phyloP scores from a whole-genome alignment of 2,329 filamentous ascomycete genomes.

The Zymoseptoria crescenta region DNA sequence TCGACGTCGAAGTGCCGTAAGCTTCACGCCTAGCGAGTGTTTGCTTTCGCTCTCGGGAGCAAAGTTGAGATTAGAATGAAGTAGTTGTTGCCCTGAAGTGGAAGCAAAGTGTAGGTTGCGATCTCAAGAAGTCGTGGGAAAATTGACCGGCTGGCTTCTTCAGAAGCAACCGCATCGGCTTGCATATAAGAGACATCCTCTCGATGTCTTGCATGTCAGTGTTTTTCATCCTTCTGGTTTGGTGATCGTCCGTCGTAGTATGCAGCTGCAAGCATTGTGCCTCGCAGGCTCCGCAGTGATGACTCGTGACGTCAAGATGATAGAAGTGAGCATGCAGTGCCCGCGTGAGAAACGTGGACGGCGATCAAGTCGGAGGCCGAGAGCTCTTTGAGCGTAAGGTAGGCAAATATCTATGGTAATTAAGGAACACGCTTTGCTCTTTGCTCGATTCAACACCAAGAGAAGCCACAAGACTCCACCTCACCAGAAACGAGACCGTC shows the following conservation, averaged over 20 bases:
- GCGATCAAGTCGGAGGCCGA: too few relatives aligned
- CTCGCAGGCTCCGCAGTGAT: not conserved
- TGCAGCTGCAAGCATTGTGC: not conserved
- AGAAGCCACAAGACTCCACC: too few relatives aligned
- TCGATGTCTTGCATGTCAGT: not conserved
- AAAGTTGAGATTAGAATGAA: too few relatives aligned
- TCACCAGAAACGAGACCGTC: not conserved
- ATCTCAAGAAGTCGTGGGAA: not conserved
- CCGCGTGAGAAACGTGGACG: not conserved
- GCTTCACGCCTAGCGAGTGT: too few relatives aligned
- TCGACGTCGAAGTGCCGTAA: too few relatives aligned
- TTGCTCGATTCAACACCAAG: not conserved
- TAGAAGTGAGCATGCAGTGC: not conserved
- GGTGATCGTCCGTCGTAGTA: not conserved
- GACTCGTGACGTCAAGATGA: not conserved
- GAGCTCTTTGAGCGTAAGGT: not conserved
- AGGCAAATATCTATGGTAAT: not conserved
- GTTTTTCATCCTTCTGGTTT: not conserved
- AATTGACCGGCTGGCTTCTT: not conserved
- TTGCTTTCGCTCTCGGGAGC: too few relatives aligned
- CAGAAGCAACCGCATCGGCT: too few relatives aligned
- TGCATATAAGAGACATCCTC: not conserved
- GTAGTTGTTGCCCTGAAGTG: not conserved
- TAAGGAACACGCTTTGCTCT: not conserved
- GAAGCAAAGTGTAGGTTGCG: not conserved